These are phyloP conservation scores for Verticillium klebahnii DNA, from an alignment of 2,329 filamentous ascomycete species.

Conservation along the genomic window DNA sequence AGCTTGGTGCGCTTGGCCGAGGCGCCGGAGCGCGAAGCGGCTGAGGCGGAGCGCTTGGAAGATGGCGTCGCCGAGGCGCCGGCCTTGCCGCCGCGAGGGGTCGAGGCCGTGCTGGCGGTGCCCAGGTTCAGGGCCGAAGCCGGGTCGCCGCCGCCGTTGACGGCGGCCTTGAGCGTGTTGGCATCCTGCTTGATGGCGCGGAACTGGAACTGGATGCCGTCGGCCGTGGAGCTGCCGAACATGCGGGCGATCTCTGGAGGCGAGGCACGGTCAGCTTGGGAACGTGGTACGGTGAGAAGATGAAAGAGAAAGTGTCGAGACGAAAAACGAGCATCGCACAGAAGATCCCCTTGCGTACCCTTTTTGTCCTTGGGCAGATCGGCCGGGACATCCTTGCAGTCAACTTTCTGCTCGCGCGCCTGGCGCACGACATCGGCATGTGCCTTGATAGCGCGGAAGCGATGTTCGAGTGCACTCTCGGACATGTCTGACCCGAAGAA, in stretches of 20 bases:
- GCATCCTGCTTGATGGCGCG: conserved; percentile 50
- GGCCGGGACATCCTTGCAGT: conserved; percentile 37
- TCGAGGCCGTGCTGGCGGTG: conserved; percentile 19
- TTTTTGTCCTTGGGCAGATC: conserved; percentile 31
- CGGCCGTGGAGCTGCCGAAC: conserved; percentile 54
- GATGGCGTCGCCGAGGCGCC: conserved; percentile 10
- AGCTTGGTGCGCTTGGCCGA: conserved; percentile 10
- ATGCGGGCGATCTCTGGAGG: conserved; percentile 51
- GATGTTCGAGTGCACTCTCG: conserved; percentile 43
- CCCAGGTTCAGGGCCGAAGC: conserved; percentile 29
- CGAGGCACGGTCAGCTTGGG: neutral
- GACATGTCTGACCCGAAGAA: conserved; percentile 47
- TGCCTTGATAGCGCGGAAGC: conserved; percentile 42
- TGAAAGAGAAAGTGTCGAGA: neutral
- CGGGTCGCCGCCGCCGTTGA: conserved; percentile 41
- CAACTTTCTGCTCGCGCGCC: conserved; percentile 28
- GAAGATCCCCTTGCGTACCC: conserved; percentile 27
- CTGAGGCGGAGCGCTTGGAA: conserved; percentile 8
- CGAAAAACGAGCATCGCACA: neutral
- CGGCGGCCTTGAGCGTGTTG: conserved; percentile 38
- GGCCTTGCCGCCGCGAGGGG: conserved; percentile 15
- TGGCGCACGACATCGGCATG: conserved; percentile 32
- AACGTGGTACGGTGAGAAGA: neutral
- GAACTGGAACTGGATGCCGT: conserved; percentile 59
- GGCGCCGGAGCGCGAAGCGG: conserved; percentile 6